A percentile compares a stretch with the other conserved stretches of the same genome.
phyloP scores from a whole-genome alignment of 306 rosid genomes.

The Begonia fuchsioides region DNA sequence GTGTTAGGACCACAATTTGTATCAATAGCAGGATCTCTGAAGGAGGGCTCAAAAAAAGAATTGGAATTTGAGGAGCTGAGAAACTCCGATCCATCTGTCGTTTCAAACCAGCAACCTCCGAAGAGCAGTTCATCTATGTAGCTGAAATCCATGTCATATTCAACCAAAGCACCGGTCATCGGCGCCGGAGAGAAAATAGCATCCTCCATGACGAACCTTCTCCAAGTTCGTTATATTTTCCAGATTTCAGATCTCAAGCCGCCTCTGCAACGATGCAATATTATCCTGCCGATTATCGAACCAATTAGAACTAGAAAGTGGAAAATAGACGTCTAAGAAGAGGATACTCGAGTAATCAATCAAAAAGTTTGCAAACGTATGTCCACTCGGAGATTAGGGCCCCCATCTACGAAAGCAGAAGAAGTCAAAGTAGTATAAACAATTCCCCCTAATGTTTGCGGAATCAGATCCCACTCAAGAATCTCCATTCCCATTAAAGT shows the following conservation, averaged over 20 bases:
- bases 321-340: background rate
- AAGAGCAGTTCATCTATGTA: constrained; percentile 67
- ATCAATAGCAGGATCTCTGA: constrained; percentile 44
- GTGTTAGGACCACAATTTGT: constrained; percentile 5
- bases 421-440: background rate
- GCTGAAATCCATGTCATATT: constrained; percentile 51
- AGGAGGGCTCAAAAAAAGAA: constrained; percentile 40
- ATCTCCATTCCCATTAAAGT: too few species aligned
- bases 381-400: background rate
- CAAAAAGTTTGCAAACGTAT: background rate
- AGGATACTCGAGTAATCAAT: background rate
- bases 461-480: background rate
- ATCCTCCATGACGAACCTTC: constrained; percentile 38
- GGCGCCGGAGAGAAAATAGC: constrained; percentile 35
- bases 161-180: constrained; percentile 40
- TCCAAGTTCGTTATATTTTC: background rate
- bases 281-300: background rate
- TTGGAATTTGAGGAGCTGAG: constrained; percentile 30
- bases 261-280: background rate
- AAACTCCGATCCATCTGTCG: constrained; percentile 56
- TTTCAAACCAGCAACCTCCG: constrained; percentile 79
- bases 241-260: background rate
- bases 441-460: background rate
- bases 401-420: background rate
- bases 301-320: background rate